phyloP scores from a whole-genome alignment of 352 stramenopile species.

The Elongisporangium undulatum region DNA sequence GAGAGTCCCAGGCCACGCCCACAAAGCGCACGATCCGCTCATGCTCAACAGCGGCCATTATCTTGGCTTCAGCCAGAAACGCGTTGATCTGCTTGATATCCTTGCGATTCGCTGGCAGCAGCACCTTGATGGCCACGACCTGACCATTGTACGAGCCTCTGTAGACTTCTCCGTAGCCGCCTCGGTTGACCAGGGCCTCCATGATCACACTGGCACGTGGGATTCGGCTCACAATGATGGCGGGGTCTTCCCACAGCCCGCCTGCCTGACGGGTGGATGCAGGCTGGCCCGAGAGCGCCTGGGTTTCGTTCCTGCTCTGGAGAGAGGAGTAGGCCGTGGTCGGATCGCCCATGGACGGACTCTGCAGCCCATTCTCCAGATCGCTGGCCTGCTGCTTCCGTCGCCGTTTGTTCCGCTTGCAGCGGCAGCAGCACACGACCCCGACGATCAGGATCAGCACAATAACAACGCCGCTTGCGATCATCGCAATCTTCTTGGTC shows the following conservation, averaged over 20 bases:
- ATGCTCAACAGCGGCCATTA: constrained; percentile 37
- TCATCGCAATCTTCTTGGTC: not conserved
- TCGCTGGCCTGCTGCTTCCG: not conserved
- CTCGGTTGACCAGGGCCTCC: constrained; percentile 20
- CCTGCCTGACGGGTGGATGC: not conserved
- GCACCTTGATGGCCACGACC: constrained; percentile 42
- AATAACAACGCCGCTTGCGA: not conserved
- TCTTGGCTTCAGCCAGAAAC: constrained; percentile 44
- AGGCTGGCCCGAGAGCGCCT: not conserved
- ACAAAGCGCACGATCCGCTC: constrained; percentile 33
- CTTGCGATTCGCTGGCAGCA: constrained; percentile 22
- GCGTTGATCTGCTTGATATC: constrained; percentile 28
- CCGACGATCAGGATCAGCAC: not conserved
- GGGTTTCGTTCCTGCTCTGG: not conserved
- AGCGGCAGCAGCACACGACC: not conserved
- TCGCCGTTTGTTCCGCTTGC: not conserved
- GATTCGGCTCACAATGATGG: constrained; percentile 29
- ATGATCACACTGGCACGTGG: constrained; percentile 23
- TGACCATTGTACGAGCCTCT: constrained; percentile 28
- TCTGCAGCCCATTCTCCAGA: not conserved
- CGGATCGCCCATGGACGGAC: not conserved
- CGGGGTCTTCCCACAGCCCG: constrained; percentile 41
- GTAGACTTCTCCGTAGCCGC: constrained; percentile 49
- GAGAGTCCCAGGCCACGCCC: constrained; percentile 46
- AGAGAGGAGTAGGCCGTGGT: not conserved